phyloP scores from a whole-genome alignment of 495 filamentous ascomycete species.

The Bacidia gigantensis region DNA sequence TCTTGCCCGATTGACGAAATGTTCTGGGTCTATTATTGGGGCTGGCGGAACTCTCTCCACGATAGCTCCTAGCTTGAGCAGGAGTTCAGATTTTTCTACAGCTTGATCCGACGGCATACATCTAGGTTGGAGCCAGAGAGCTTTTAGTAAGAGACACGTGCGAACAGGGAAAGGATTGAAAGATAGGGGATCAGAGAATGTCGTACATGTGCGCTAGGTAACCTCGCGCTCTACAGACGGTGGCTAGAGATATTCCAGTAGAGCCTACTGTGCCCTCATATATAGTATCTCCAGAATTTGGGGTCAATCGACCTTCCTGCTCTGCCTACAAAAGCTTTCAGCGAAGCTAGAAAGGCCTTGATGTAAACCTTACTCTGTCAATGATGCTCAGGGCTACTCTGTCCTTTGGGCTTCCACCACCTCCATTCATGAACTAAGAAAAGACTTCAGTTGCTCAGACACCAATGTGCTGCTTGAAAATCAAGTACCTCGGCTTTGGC shows the following conservation, averaged over 20 bases:
- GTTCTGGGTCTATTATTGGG: constrained; percentile 75
- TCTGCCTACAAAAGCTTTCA: constrained; percentile 44
- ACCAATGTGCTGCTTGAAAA: neutral
- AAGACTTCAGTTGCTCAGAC: neutral
- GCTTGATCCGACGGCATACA: constrained; percentile 94
- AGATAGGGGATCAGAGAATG: neutral
- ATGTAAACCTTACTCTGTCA: constrained; percentile 35
- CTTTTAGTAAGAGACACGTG: neutral
- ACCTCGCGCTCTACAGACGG: constrained; percentile 72
- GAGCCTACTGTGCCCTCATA: constrained; percentile 96
- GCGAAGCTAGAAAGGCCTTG: neutral
- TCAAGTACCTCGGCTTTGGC: constrained; percentile 73
- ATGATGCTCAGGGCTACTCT: constrained; percentile 88
- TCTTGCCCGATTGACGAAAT: constrained; percentile 93
- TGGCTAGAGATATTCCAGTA: constrained; percentile 86
- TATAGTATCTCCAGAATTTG: constrained; percentile 75
- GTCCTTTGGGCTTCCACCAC: constrained; percentile 92
- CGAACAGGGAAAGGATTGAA: neutral
- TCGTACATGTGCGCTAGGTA: constrained; percentile 79
- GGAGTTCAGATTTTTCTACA: constrained; percentile 73
- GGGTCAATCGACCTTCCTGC: constrained; percentile 57
- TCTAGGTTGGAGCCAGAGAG: too few species aligned
- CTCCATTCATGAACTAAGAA: constrained; percentile 74
- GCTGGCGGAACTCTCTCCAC: constrained; percentile 83
- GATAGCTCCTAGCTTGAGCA: constrained; percentile 77